Base-by-base conservation (phyloP, 306 rosid species). In the Lablab purpureus region DNA sequence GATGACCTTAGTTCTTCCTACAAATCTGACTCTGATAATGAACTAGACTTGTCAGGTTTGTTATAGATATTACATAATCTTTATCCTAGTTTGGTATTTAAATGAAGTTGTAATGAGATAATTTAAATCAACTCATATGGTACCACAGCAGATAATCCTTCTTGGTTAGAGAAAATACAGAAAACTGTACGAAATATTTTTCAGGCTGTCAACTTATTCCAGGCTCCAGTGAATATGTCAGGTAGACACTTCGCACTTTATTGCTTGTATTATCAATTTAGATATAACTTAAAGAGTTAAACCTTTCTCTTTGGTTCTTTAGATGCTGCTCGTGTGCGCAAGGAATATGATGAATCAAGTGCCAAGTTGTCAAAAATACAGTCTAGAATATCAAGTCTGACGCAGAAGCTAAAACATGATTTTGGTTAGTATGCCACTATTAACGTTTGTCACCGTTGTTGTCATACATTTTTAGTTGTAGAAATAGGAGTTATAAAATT, bases 311-410 rank as follows among this genome's bases (percentile, higher is more conserved):
- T 76, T 71, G 77, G 74, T 71, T 85, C 73, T 81, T 81, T 67
- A 96, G 98, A 96, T 82, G 97, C 98, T 83, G 93, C 94, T 81
- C 86, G 75, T 70, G 80, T 96, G 76, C 98, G 91, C 81, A 93
- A 91, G 90, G 99, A 96, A 81, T 96, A 85, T 76, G 98, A 89
- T 28, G 96, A 96, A 80, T 96, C 94, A 82, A 96, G 91, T 87
- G 74, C 87, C 80, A 96, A 87, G 82, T 81, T 96, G 81, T 90
- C 99, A 21, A 90, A 96, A 91, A 80, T 96, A 58, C 91, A 91
- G 84, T 87, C 98, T 52, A 89, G 89, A 85, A 86, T 96, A 89
- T 93, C 98, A 40, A 91, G 91, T 86, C 87, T 96, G 89, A 87
- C 81, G 4, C 84, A 91, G 70, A 96, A 96, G 89, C 90, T 89